A percentile compares a stretch with the other conserved stretches of the same genome.
phyloP scores from a whole-genome alignment of 2,329 filamentous ascomycete genomes.

The Trichoderma sp. region DNA sequence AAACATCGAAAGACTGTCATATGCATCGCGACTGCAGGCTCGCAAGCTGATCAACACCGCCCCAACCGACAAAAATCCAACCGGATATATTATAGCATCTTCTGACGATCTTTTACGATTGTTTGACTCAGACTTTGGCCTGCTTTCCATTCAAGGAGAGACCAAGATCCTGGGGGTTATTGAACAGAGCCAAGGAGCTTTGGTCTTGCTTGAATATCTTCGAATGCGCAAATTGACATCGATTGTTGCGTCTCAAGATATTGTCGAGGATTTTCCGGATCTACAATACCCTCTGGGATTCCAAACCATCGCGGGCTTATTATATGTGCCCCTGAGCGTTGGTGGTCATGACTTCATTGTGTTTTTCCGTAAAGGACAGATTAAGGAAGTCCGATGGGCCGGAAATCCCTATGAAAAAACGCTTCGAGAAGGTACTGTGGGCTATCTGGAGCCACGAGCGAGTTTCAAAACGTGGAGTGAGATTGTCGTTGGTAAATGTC shows the following conservation, averaged over 20 bases:
- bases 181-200: slow-evolving; percentile 77
- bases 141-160: slow-evolving; percentile 83
- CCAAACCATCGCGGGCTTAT: slow-evolving; percentile 72
- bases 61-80: slow-evolving; percentile 78
- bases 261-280: slow-evolving; percentile 78
- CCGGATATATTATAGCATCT: slow-evolving; percentile 87
- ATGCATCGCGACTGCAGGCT: slow-evolving; percentile 81
- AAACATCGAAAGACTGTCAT: slow-evolving; percentile 86
- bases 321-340: slow-evolving; percentile 79
- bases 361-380: slow-evolving; percentile 80
- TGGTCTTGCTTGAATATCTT: slow-evolving; percentile 84
- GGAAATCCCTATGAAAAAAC: slow-evolving; percentile 85
- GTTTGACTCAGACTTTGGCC: slow-evolving; percentile 85
- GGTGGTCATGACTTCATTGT: slow-evolving; percentile 84
- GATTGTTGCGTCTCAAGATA: slow-evolving; percentile 77
- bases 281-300: slow-evolving; percentile 80
- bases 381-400: slow-evolving; percentile 80
- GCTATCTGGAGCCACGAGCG: slow-evolving; percentile 75
- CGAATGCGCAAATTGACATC: slow-evolving; percentile 74
- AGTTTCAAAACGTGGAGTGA: slow-evolving; percentile 84
- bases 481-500: slow-evolving; percentile 77
- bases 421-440: slow-evolving; percentile 70
- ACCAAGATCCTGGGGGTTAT: slow-evolving; percentile 81
- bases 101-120: slow-evolving; percentile 83
- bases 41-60: slow-evolving; percentile 87